Percentiles rank a stretch among this genome's conserved stretches.
phyloP scores from a whole-genome alignment of 164 flowering plant species.

The Umbilicus rupestris region DNA sequence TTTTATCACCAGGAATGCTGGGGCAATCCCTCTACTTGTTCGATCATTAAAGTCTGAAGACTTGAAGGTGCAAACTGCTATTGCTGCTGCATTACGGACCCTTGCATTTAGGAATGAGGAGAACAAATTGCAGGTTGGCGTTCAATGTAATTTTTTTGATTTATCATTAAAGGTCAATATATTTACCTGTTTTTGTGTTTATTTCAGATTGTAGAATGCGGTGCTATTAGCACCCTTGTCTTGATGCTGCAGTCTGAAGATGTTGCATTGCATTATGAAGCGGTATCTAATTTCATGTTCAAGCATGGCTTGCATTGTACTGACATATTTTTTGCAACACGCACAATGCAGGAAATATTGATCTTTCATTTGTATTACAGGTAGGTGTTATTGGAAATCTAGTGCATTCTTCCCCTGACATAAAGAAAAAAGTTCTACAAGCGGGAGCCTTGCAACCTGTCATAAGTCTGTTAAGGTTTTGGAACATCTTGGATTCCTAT shows the following conservation, averaged over 20 bases:
- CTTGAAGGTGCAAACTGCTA: slow-evolving; percentile 80
- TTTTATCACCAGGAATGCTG: slow-evolving; percentile 45
- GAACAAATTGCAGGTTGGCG: background rate
- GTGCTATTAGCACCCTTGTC: slow-evolving; percentile 66
- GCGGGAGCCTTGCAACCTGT: slow-evolving; percentile 84
- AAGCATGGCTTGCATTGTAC: background rate
- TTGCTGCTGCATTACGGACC: slow-evolving; percentile 82
- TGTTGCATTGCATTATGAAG: slow-evolving; percentile 64
- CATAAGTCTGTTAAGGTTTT: slow-evolving; percentile 65
- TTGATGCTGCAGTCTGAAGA: slow-evolving; percentile 76
- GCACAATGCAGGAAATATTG: slow-evolving; percentile 1
- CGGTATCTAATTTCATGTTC: slow-evolving; percentile 28
- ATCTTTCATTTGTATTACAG: slow-evolving; percentile 15
- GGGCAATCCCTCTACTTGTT: slow-evolving; percentile 85
- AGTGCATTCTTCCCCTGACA: slow-evolving; percentile 81
- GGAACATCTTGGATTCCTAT: background rate
- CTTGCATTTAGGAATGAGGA: slow-evolving; percentile 62
- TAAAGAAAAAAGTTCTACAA: slow-evolving; percentile 67
- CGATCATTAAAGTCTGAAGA: slow-evolving; percentile 64
- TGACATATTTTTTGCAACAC: background rate
- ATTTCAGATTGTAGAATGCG: slow-evolving; percentile 69
- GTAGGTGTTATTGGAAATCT: slow-evolving; percentile 84
- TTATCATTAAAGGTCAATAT: background rate
- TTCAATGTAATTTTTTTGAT: background rate
- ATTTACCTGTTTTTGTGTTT: background rate